Percentiles rank a stretch among this genome's conserved stretches.
These are phyloP conservation scores for Echites panduratus DNA, from an alignment of 257 asterid species.

Conservation along the genomic window DNA sequence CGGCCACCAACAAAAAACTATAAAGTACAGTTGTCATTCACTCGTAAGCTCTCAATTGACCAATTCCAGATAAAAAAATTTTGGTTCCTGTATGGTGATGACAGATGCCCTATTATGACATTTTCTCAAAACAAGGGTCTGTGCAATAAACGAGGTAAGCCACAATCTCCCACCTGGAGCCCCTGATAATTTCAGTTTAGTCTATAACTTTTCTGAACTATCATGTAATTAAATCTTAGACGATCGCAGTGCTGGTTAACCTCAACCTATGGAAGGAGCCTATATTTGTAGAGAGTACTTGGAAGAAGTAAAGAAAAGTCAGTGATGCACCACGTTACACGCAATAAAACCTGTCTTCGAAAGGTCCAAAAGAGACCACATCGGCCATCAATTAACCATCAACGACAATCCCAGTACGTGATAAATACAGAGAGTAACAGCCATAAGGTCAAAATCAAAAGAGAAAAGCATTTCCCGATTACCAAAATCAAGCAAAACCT, in stretches of 20 bases:
- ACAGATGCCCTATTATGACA: neutral
- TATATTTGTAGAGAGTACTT: neutral
- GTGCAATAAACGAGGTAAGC: neutral
- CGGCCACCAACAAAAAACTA: neutral
- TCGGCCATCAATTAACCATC: neutral
- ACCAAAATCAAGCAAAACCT: constrained; percentile 1
- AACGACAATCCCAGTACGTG: neutral
- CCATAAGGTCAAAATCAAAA: neutral
- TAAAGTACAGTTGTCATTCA: neutral
- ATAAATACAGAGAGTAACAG: neutral
- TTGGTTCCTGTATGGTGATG: too few relatives aligned
- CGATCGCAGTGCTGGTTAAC: neutral
- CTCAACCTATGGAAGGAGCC: neutral
- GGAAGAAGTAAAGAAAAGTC: neutral
- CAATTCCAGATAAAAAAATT: neutral
- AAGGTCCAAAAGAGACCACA: neutral
- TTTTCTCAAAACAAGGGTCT: neutral
- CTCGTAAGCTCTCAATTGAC: neutral
- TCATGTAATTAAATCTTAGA: neutral
- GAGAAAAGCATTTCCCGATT: neutral
- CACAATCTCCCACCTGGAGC: neutral
- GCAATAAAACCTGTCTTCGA: neutral
- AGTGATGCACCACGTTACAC: neutral
- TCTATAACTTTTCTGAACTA: neutral
- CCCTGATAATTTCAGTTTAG: neutral